Base-by-base conservation (phyloP, 306 rosid species). In the Fragaria ananassa region DNA sequence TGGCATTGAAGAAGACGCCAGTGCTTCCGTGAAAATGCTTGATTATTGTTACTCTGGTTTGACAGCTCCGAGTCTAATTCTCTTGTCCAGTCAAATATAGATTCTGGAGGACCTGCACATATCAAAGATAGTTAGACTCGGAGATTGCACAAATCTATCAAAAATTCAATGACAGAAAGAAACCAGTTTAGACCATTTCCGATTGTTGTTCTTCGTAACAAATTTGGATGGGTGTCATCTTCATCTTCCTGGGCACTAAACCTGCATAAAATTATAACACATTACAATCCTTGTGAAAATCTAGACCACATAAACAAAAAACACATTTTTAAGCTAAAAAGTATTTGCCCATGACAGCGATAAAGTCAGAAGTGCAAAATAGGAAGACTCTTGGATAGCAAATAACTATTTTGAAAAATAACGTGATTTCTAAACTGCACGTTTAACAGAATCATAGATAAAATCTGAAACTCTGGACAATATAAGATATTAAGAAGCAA, bases 1-100 rank as follows among this genome's bases (percentile, higher is more conserved):
- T 92, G 97, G 84, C 97, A 95, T 80, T 92, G 97, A 63, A 95
- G 90, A 84, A 95, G 98, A 71, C 97, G 99, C 99, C 99, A 95
- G 79, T 87, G 93, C 86, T 89, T 95, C 85, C 93, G 80, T 64
- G 99, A 92, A 86, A 95, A 95, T 70, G 93, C 97, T 86, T 92
- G 99, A 79, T 90, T 88, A 79, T 83, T 90, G 64, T 63, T 80
- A 85, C 89, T 95, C 81, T 92, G 97, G 81, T 82, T 89, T 60
- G 92, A 86, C 82, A 92, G 86, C 74, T 92, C 97, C 15, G 98
- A 88, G 68, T 86, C 97, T 71, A 90, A 70, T 80, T 95, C 99
- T 68, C 89, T 75, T 10, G 99, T 95, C 99, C 97, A 95, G 74
- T 95, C 99, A 70, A 92, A 77, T 77, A 95, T 57, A 11, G 97